Percentiles rank a stretch among this genome's conserved stretches.
Conservation (phyloP, 73 alveolate genomes). For the Tetrahymena malaccensis region DNA sequence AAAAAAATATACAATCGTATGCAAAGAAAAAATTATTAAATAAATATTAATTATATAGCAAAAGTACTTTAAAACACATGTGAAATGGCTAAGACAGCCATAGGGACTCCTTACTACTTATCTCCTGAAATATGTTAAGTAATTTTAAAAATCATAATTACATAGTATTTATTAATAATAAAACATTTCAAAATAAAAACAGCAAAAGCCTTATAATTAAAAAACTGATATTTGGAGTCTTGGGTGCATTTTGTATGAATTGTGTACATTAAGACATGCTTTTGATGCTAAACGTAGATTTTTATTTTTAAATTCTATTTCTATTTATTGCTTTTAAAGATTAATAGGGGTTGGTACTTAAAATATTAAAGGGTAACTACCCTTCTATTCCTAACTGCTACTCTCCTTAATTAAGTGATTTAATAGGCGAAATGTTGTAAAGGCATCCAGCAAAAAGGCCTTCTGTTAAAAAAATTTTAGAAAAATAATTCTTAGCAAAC, state of each 20-base stretch:
- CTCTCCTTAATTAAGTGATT: not conserved
- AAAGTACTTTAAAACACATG: constrained; percentile 46
- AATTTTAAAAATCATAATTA: too few species aligned
- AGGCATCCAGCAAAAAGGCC: constrained; percentile 4
- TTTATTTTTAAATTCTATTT: not conserved
- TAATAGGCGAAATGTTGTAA: not conserved
- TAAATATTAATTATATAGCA: constrained; percentile 3
- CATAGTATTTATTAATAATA: too few species aligned
- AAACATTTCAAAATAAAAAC: not conserved
- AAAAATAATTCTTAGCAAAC: constrained; percentile 23
- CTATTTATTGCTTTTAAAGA: not conserved
- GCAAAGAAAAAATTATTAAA: not conserved
- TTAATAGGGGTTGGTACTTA: not conserved
- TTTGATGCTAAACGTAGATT: constrained; percentile 1
- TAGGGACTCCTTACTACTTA: constrained; percentile 39
- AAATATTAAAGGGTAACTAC: not conserved
- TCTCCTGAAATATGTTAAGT: constrained; percentile 41
- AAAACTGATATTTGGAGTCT: constrained; percentile 32
- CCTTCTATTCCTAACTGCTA: not conserved
- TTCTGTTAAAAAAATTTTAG: constrained; percentile 23
- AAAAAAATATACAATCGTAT: not conserved
- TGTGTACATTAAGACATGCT: constrained; percentile 27
- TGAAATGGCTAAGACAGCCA: constrained; percentile 29
- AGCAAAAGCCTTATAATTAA: not conserved
- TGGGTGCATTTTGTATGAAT: constrained; percentile 33